Percentiles rank a stretch among this genome's conserved stretches.
Conservation (phyloP, 371 early-diverging fungal species). For the Syncephalastrum monosporum region DNA sequence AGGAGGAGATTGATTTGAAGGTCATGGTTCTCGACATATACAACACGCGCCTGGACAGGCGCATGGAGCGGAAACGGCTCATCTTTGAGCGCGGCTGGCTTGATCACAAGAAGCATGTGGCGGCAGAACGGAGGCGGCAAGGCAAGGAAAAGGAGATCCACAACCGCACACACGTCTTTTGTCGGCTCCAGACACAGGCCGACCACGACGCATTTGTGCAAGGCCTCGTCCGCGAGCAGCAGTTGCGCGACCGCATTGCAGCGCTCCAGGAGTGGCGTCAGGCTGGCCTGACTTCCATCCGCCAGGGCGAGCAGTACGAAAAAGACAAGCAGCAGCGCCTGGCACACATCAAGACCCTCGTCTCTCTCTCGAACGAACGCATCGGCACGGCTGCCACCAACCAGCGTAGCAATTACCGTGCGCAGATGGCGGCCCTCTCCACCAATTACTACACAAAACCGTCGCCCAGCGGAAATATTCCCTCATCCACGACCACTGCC, state of each 20-base stretch:
- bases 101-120: constrained; percentile 82
- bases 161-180: constrained; percentile 81
- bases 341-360: constrained; percentile 39
- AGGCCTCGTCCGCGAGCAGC: constrained; percentile 77
- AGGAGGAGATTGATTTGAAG: constrained; percentile 89
- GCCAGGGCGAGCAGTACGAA: constrained; percentile 77
- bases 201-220: constrained; percentile 85
- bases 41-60: constrained; percentile 81
- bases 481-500: constrained; percentile 1
- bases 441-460: constrained; percentile 10
- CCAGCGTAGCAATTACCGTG: constrained; percentile 22
- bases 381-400: constrained; percentile 15
- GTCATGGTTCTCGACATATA: constrained; percentile 92
- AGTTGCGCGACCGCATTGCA: constrained; percentile 75
- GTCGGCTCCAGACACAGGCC: constrained; percentile 78
- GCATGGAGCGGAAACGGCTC: constrained; percentile 83
- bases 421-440: constrained; percentile 22
- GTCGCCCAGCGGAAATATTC: background rate
- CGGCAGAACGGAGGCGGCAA: constrained; percentile 75
- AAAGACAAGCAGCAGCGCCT: constrained; percentile 52
- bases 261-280: constrained; percentile 88
- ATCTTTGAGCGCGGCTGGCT: constrained; percentile 85
- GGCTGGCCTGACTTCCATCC: constrained; percentile 79
- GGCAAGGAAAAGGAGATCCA: constrained; percentile 85
- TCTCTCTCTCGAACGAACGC: constrained; percentile 40